Evolutionary conservation across 345 rosid species (phyloP), one percentile per base, ranked within the genome.

Genomic region (Firmiana major): DNA sequence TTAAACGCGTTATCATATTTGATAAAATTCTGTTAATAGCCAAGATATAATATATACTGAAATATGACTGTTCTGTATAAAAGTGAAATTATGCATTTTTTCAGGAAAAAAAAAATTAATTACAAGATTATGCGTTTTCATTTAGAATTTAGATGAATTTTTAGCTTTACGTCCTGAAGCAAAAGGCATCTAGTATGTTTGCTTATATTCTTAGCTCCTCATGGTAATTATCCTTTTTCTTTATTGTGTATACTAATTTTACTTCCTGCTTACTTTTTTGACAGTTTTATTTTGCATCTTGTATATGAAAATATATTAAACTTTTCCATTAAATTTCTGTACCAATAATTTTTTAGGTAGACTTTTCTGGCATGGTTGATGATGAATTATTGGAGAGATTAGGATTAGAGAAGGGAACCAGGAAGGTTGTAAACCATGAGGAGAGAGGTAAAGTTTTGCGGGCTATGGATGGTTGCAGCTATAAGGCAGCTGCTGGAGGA

Each of bases 391-490:
- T 95, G 82, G 82, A 89, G 73, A 89, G 84, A 81, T 75, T 93
- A 76, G 94, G 86, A 24, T 84, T 95, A 82, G 91, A 85, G 79
- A 95, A 95, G 75, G 99, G 99, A 63, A 89, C 94, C 5, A 90
- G 99, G 89, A 95, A 87, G 85, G 81, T 93, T 60, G 89, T 95
- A 57, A 92, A 95, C 85, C 99, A 93, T 79, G 97, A 95, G 82
- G 99, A 93, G 87, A 93, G 98, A 75, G 99, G 99, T 77, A 84
- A 83, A 81, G 90, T 93, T 45, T 84, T 95, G 87, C 93, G 80
- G 77, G 99, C 98, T 34, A 93, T 95, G 99, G 99, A 95, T 82
- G 99, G 99, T 77, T 92, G 99, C 85, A 92, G 91, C 87, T 95
- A 93, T 77, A 95, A 95, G 87, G 99, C 98, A 2, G 99, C 98